Conservation (phyloP, 768 basidiomycete species). For the Atractiella rhizophila region DNA sequence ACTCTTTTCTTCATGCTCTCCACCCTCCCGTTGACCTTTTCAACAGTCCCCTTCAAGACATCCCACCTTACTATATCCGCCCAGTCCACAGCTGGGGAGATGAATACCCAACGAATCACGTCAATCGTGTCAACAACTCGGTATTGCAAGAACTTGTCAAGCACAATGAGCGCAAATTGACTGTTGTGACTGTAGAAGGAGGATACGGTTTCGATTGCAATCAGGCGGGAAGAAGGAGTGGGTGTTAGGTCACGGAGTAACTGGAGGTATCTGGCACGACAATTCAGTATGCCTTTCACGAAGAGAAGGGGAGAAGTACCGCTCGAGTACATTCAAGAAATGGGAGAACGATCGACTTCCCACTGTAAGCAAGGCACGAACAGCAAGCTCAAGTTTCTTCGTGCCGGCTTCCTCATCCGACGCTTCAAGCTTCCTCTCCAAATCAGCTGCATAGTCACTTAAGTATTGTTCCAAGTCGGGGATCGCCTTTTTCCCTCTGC, state of each 20-base stretch:
- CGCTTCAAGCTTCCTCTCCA: not conserved
- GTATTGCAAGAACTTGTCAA: conserved; percentile 96
- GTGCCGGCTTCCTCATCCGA: conserved; percentile 38
- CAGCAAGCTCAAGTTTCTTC: conserved; percentile 46
- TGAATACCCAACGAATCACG: conserved; percentile 63
- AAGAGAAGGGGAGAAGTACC: conserved; percentile 49
- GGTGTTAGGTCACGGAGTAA: conserved; percentile 20
- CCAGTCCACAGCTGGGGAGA: conserved; percentile 18
- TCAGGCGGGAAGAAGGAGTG: conserved; percentile 33
- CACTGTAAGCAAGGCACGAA: conserved; percentile 70
- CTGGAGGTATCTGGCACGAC: conserved; percentile 7
- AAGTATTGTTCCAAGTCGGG: conserved; percentile 19
- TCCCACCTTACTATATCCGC: conserved; percentile 46
- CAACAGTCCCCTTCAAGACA: conserved; percentile 48
- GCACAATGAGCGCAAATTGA: conserved; percentile 73
- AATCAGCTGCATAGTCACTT: conserved; percentile 4
- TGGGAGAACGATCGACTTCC: conserved; percentile 93
- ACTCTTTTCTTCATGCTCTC: conserved; percentile 51
- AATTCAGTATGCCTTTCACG: conserved; percentile 23
- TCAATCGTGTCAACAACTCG: conserved; percentile 87
- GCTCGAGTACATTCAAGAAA: conserved; percentile 86
- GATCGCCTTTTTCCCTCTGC: not conserved
- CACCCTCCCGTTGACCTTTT: conserved; percentile 76
- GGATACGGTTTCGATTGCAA: conserved; percentile 30
- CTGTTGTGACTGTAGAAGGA: conserved; percentile 60